Evolutionary conservation across 2,329 filamentous ascomycete genomes (phyloP), one percentile per base, ranked within the genome.

Genomic region (Hysterium pulicare): DNA sequence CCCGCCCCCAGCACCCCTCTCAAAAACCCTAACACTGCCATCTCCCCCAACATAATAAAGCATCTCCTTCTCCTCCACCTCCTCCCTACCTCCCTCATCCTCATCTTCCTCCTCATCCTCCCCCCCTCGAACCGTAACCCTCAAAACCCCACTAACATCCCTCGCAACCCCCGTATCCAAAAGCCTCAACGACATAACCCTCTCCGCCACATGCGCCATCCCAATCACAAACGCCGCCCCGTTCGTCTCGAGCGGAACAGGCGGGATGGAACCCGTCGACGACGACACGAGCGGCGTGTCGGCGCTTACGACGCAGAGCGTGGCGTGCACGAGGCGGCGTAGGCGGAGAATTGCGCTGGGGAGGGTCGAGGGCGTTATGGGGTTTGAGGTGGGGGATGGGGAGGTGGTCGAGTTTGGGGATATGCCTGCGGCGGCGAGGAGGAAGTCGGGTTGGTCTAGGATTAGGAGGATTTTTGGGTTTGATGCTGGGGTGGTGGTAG

Each of bases 121-220:
- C 51, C 57, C 62, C 30, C 58, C 67, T 13, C 71, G 72, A 3
- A 83, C 83, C 33, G 86, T 90, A 38, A 93, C 75, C 51, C 90
- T 78, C 49, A 96, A 59, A 33, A 95, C 89, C 2, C 91, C 91
- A 68, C 87, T 95, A 23, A 97, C 87, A 67, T 96, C 91, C 61
- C 79, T 84, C 48, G 91, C 90, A n/a, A 83, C 83, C 1, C 91
- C 91, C 0, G 90, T 95, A 59, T 95, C 90, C 47, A 97, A 67
- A 58, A 84, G 76, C 40, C 90, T 75, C 44, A 93, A 70, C 47
- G 86, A 81, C 55, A 95, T 68, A 3, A 91, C 76, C 48, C 78
- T 73, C n/a, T 79, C 70, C 7, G 90, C 87, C 54, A 81, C 77
- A 62, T 96, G 89, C n/a, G 85, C 86, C 49, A 85, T 68, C 5